A percentile compares a stretch with the other conserved stretches of the same genome.
phyloP scores from a whole-genome alignment of 495 filamentous ascomycete species.

The Rhizodiscina lignyota region DNA sequence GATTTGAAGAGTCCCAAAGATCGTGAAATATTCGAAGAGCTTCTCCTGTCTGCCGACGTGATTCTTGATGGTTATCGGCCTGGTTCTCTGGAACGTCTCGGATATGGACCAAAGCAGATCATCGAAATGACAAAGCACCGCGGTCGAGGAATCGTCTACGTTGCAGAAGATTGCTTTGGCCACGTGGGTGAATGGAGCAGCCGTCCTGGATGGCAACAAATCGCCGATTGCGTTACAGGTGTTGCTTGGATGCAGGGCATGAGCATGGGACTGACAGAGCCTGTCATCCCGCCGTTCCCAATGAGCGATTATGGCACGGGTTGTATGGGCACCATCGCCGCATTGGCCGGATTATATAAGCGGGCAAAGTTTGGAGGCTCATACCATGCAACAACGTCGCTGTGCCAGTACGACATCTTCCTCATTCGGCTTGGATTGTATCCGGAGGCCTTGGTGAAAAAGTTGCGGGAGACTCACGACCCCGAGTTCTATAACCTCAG shows the following conservation, averaged over 20 bases:
- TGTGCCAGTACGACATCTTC: slow-evolving; percentile 54
- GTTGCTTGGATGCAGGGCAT: slow-evolving; percentile 59
- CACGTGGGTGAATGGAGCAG: slow-evolving; percentile 10
- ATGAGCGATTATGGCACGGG: slow-evolving; percentile 70
- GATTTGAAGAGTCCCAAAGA: slow-evolving; percentile 40
- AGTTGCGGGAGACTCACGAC: slow-evolving; percentile 35
- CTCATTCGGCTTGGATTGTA: slow-evolving; percentile 48
- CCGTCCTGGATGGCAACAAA: slow-evolving; percentile 14
- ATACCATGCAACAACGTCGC: slow-evolving; percentile 34
- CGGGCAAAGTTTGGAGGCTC: slow-evolving; percentile 21
- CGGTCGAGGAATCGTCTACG: slow-evolving; percentile 12
- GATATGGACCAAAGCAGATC: slow-evolving; percentile 10
- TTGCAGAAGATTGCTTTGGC: slow-evolving; percentile 15
- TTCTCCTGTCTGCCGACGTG: slow-evolving; percentile 41
- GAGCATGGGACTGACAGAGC: slow-evolving; percentile 52
- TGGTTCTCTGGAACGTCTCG: slow-evolving; percentile 8
- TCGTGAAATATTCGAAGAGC: slow-evolving; percentile 36
- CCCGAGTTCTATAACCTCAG: slow-evolving; percentile 45
- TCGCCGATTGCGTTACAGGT: slow-evolving; percentile 33
- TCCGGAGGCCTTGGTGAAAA: slow-evolving; percentile 34
- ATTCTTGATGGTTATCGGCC: slow-evolving; percentile 17
- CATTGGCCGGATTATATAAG: slow-evolving; percentile 19
- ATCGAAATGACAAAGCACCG: slow-evolving; percentile 8
- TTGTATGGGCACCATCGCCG: slow-evolving; percentile 18
- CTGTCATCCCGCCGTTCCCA: slow-evolving; percentile 65